Evolutionary conservation across 495 filamentous ascomycete genomes (phyloP), one percentile per base, ranked within the genome.

Genomic region (Aspergillus asperescens): DNA sequence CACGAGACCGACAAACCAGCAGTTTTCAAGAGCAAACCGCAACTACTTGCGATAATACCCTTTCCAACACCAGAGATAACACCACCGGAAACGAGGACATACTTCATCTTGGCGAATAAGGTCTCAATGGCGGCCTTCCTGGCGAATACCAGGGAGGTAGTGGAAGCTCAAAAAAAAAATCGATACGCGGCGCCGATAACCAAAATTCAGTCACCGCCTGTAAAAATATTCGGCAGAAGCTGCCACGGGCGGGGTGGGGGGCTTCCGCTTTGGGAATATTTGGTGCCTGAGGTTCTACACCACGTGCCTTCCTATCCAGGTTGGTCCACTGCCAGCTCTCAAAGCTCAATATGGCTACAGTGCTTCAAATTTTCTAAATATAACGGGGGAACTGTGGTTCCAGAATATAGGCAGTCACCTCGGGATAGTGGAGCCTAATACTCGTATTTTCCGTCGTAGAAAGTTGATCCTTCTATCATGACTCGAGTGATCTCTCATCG

Each of bases 61-160:
- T 92, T 92, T 53, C 88, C 88, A 64, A 93, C 84, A 55, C 89
- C 88, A 59, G 77, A 82, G 49, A 90, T 89, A 58, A 88, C 83
- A 76, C 86, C 87, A 79, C 87, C 87, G 55, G 85, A 88, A 27
- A 91, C 87, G 39, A 92, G 74, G 67, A 90, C 84, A 72, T 88
- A 89, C 74, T 90, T 89, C 86, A 90, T 91, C 54, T 72, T 82
- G 69, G 52, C 65, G 49, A 35, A 37, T 34, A 12, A 35, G 34
- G 19, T 44, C 10, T 49, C 44, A 56, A 55, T 32, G 55, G 51
- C 56, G 47, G 25, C 59, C 55, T 50, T 51, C 52, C 59, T 58
- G 52, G 59, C 32, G 13, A 50, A 50, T 56, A 52, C 55, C 56
- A 58, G 56, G 55, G 55, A 55, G 52, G 59, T 51, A 56, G 58